Evolutionary conservation across 2,329 filamentous ascomycete genomes (phyloP).

Genomic region (Arachnopeziza araneosa): DNA sequence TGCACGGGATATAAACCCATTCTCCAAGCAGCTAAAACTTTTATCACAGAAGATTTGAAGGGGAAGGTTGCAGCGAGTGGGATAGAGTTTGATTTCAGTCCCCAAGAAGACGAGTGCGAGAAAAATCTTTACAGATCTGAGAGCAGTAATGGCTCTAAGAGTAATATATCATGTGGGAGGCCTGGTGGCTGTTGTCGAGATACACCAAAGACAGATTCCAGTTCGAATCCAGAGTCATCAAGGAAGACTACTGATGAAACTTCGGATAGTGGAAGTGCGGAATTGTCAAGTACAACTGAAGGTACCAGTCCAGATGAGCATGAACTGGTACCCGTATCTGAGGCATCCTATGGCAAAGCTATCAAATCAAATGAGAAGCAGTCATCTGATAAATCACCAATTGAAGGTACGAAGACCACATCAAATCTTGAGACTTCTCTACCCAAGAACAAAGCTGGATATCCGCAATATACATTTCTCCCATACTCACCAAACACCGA

Average conservation of each 20-base stretch:
- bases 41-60: constrained; percentile 42
- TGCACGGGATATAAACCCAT: constrained; percentile 94
- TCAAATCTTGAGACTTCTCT: constrained; percentile 11
- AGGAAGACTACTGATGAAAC: constrained; percentile 8
- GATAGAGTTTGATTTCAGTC: constrained; percentile 42
- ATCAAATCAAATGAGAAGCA: constrained; percentile 16
- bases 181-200: constrained; percentile 63
- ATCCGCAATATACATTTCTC: constrained; percentile 52
- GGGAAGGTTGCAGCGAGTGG: constrained; percentile 56
- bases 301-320: constrained; percentile 9
- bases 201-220: constrained; percentile 42
- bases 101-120: constrained; percentile 2
- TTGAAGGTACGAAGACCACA: constrained; percentile 13
- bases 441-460: constrained; percentile 7
- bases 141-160: constrained; percentile 5
- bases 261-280: constrained; percentile 5
- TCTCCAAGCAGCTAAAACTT: constrained; percentile 84
- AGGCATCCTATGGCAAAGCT: constrained; percentile 18
- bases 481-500: constrained; percentile 87
- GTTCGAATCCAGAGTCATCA: constrained; percentile 6
- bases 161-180: constrained; percentile 22
- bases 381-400: background rate
- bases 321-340: constrained; percentile 4
- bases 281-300: background rate
- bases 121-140: constrained; percentile 21